phyloP scores from a whole-genome alignment of 2,329 filamentous ascomycete species.

The Apiospora hydei region DNA sequence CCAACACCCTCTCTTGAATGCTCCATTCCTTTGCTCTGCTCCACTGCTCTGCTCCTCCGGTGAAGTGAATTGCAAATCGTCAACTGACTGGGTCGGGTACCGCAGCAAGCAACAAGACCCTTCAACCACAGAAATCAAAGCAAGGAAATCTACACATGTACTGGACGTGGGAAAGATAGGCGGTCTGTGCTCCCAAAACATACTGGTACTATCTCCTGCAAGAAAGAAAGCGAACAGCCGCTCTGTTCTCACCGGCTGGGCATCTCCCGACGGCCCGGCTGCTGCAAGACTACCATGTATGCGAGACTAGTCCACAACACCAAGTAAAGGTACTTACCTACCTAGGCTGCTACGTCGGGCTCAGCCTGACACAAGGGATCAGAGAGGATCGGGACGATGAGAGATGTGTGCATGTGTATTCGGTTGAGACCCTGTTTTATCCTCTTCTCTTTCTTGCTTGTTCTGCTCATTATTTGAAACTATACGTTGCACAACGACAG shows the following conservation, averaged over 20 bases:
- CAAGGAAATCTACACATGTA: neutral
- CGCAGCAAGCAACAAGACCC: neutral
- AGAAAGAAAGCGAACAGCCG: neutral
- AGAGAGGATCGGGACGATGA: neutral
- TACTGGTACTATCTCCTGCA: neutral
- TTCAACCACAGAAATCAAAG: neutral
- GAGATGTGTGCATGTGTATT: neutral
- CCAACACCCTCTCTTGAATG: neutral
- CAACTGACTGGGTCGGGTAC: neutral
- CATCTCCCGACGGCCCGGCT: neutral
- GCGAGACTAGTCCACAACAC: neutral
- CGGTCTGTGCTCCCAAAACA: neutral
- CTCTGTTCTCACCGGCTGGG: neutral
- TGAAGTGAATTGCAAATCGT: constrained; percentile 7
- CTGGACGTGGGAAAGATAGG: neutral
- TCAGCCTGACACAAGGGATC: neutral
- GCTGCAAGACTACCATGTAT: neutral
- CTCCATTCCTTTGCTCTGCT: neutral
- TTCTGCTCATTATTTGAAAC: constrained; percentile 19
- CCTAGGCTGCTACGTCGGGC: neutral
- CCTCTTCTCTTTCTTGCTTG: neutral
- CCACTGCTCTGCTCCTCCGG: neutral
- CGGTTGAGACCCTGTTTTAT: constrained; percentile 5
- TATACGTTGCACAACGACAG: constrained; percentile 2
- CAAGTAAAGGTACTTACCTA: neutral